Evolutionary conservation across 2,329 filamentous ascomycete species (phyloP), one percentile per base, ranked within the genome.

Genomic region (Penicillium sp.): DNA sequence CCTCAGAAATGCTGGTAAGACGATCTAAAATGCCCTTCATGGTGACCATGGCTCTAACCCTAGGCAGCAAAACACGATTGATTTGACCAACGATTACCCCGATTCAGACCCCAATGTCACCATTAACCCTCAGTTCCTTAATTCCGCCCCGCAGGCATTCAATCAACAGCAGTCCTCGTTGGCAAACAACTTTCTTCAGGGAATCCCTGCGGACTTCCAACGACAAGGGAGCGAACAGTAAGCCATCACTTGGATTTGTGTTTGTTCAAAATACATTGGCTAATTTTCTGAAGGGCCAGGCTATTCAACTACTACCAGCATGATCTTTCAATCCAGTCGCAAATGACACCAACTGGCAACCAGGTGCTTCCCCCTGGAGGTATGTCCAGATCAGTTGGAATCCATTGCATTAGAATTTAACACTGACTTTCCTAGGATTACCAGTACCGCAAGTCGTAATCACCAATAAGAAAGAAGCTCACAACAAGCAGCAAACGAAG

Each of bases 71-170:
- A 56, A 66, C 38, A 64, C 67, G 12, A 67, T 75, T 25, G 66
- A 70, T 50, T 71, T 75, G 40, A 57, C 67, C 5, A 68, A 68
- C 49, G 68, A 71, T 27, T 77, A 71, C 51, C 27, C 67, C 13
- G 62, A 67, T 13, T 56, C 60, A 25, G 58, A 65, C 19, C 57
- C 61, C 4, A 61, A 56, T 45, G 59, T 70, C 17, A 77, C 75
- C 5, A 77, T 78, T 47, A 72, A 78, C 49, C 75, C 75, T 0
- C 74, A 75, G 33, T 77, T 73, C 40, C 67, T 77, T 6, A 71
- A 70, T 27, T 57, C 70, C 9, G 38, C 67, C 35, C 41, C 40
- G 31, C 65, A 72, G 50, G 50, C 63, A 17, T 49, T 63, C 17
- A 67, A 55, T 23, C 70, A 66, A 19, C 54, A 63, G 40, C 67